These are phyloP conservation scores for Neurospora pannonica DNA, from an alignment of 495 filamentous ascomycete genomes.

Conservation along the genomic window DNA sequence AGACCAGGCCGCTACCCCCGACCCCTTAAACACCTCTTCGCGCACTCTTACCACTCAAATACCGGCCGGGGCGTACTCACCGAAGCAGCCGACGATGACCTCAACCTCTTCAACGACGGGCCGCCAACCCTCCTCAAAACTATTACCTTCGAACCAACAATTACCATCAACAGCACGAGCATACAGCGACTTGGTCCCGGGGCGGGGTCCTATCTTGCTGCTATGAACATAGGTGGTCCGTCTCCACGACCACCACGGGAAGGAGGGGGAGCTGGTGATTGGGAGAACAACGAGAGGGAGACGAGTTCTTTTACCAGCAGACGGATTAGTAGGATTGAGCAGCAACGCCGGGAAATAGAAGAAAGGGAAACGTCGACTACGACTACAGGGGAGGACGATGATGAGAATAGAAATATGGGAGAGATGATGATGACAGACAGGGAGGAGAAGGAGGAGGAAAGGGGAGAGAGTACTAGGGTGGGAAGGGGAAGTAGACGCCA, in stretches of 20 bases:
- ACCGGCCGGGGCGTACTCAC: not conserved
- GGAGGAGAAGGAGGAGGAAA: not conserved
- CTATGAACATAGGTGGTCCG: not conserved
- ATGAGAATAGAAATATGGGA: not conserved
- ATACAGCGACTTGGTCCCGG: not conserved
- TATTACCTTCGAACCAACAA: not conserved
- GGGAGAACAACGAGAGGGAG: not conserved
- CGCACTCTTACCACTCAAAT: not conserved
- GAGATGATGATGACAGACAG: not conserved
- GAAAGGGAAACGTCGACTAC: not conserved
- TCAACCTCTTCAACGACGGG: not conserved
- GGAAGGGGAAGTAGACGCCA: not conserved
- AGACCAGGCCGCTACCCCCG: not conserved
- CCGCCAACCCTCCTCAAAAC: not conserved
- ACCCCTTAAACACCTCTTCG: not conserved
- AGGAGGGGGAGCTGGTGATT: not conserved
- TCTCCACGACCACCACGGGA: not conserved
- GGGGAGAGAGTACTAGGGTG: not conserved
- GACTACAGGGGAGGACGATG: not conserved
- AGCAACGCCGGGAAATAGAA: not conserved
- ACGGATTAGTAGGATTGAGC: not conserved
- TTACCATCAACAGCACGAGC: not conserved
- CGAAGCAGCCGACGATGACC: not conserved
- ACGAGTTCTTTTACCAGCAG: not conserved
- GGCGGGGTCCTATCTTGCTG: not conserved